Conservation (phyloP, 371 early-diverging fungal genomes). For the Mucor velutinosus region DNA sequence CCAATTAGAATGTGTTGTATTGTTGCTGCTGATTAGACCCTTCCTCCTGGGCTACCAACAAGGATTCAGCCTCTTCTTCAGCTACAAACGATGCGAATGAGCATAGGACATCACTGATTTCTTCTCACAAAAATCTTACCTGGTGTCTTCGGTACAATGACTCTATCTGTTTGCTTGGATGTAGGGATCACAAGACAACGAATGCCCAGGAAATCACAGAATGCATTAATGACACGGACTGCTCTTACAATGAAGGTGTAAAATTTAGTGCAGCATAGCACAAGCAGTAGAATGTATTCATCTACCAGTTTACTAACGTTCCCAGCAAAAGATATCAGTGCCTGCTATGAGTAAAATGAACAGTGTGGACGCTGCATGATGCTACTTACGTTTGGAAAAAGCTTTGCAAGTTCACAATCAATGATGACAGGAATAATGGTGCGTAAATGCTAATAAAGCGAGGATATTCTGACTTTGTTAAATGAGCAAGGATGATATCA, state of each 20-base stretch:
- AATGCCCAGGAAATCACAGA: conserved; percentile 83
- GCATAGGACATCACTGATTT: background rate
- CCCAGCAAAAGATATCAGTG: conserved; percentile 31
- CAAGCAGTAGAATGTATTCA: conserved; percentile 15
- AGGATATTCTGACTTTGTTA: conserved; percentile 82
- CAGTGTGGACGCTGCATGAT: background rate
- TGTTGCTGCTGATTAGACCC: conserved; percentile 2
- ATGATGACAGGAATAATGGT: background rate
- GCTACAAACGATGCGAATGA: background rate
- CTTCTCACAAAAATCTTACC: background rate
- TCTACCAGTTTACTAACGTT: conserved; percentile 64
- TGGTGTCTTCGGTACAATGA: conserved; percentile 8
- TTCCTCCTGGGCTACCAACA: conserved; percentile 17
- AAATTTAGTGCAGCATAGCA: conserved; percentile 43
- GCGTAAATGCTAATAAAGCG: conserved; percentile 42
- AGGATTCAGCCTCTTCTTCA: conserved; percentile 28
- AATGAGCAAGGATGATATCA: conserved; percentile 87
- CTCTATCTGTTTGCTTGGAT: conserved; percentile 15
- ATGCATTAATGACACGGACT: conserved; percentile 77
- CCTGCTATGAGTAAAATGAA: background rate
- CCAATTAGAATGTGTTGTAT: background rate
- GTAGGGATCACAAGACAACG: conserved; percentile 77
- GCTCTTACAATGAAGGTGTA: conserved; percentile 83
- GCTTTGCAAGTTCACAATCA: background rate
- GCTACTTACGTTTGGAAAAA: conserved; percentile 32